Conservation (phyloP, 140 eudicot species). For the Flaveria floridana region DNA sequence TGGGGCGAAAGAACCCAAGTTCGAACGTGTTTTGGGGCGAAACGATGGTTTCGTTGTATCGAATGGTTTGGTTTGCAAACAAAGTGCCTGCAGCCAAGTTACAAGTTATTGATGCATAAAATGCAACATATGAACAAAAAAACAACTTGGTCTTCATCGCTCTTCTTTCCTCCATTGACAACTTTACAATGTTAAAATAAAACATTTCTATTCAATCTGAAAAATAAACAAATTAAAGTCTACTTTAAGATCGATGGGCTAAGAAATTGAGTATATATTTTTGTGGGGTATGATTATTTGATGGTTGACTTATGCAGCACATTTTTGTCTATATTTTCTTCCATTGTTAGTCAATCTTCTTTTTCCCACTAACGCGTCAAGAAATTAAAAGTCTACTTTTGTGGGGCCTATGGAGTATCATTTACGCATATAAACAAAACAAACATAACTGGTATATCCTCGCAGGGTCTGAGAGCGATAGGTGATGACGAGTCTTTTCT, state of each 20-base stretch:
- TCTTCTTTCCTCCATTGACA: not conserved
- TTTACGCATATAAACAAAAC: too few relatives aligned
- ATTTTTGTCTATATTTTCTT: not conserved
- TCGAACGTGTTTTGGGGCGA: constrained; percentile 34
- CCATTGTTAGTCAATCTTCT: too few relatives aligned
- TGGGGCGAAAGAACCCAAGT: constrained; percentile 41
- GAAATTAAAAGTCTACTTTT: too few relatives aligned
- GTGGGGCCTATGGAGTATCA: too few relatives aligned
- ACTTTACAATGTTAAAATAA: not conserved
- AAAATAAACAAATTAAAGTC: not conserved
- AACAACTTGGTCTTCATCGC: not conserved
- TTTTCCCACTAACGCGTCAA: too few relatives aligned
- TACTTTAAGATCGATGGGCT: not conserved
- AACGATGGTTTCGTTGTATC: constrained; percentile 36
- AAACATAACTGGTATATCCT: too few relatives aligned
- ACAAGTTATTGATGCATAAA: constrained; percentile 9
- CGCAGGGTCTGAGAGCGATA: too few relatives aligned
- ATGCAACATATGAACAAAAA: not conserved
- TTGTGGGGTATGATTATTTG: not conserved
- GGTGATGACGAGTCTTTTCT: too few relatives aligned
- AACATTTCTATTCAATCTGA: not conserved
- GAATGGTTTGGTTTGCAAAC: constrained; percentile 27
- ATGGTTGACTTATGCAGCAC: not conserved
- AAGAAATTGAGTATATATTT: not conserved
- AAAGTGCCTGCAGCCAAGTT: constrained; percentile 20